Evolutionary conservation across 257 asterid species (phyloP).

Genomic region (Fraxinus excelsior): DNA sequence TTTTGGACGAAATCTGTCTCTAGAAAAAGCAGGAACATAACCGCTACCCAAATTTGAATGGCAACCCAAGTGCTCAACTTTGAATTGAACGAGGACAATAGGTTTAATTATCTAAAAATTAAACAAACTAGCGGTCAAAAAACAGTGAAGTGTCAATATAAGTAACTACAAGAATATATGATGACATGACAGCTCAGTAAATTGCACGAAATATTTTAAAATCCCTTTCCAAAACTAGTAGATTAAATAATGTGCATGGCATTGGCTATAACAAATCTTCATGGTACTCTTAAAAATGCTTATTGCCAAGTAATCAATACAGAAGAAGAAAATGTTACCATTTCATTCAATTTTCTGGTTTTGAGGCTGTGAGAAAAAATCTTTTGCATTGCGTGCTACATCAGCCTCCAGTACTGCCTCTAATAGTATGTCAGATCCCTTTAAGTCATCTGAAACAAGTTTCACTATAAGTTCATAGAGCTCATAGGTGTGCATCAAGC

Average conservation of each 20-base stretch:
- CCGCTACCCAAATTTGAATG: too few species aligned
- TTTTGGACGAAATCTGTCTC: too few species aligned
- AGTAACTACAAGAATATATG: too few species aligned
- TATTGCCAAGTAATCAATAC: neutral
- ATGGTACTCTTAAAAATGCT: neutral
- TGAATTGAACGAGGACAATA: too few species aligned
- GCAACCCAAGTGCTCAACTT: too few species aligned
- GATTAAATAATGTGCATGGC: neutral
- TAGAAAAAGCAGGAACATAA: too few species aligned
- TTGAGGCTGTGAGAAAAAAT: slow-evolving; percentile 55
- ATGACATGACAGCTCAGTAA: too few species aligned
- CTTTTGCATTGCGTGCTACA: slow-evolving; percentile 79
- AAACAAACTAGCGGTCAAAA: too few species aligned
- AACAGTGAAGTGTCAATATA: too few species aligned
- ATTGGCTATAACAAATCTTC: too few species aligned
- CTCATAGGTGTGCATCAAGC: neutral
- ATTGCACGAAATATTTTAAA: neutral
- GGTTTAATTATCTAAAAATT: too few species aligned
- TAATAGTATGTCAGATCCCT: slow-evolving; percentile 77
- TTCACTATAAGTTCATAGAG: slow-evolving; percentile 11
- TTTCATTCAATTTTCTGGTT: slow-evolving; percentile 43
- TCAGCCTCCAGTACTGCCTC: slow-evolving; percentile 88
- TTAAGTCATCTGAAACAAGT: slow-evolving; percentile 48
- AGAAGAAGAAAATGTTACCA: slow-evolving; percentile 21
- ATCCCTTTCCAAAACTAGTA: neutral